A percentile compares a stretch with the other conserved stretches of the same genome.
phyloP scores from a whole-genome alignment of 352 stramenopile genomes.

The Phytophthora pinifolia region DNA sequence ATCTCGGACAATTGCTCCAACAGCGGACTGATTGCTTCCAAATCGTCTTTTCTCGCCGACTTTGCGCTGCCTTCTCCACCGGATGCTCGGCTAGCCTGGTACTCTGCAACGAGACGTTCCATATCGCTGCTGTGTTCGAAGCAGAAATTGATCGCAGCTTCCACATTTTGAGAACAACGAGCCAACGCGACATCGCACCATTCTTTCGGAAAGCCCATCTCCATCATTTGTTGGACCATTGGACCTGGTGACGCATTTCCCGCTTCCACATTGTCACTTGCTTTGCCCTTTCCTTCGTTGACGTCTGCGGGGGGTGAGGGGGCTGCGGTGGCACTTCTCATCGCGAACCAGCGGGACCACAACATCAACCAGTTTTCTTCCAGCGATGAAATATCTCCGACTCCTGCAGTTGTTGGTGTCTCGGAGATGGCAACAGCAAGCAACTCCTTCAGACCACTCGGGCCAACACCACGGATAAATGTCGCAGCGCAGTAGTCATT shows the following conservation, averaged over 20 bases:
- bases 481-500: conserved; percentile 61
- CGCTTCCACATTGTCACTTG: conserved; percentile 23
- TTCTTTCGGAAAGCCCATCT: conserved; percentile 92
- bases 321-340: conserved; percentile 50
- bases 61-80: conserved; percentile 21
- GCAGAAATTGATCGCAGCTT: conserved; percentile 92
- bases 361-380: conserved; percentile 82
- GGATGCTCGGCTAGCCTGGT: conserved; percentile 56
- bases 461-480: conserved; percentile 62
- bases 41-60: conserved; percentile 42
- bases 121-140: conserved; percentile 93
- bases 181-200: conserved; percentile 90
- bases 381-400: conserved; percentile 70
- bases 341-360: conserved; percentile 74
- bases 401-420: conserved; percentile 60
- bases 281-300: conserved; percentile 32
- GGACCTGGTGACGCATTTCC: conserved; percentile 44
- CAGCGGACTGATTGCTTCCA: conserved; percentile 69
- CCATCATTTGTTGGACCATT: conserved; percentile 92
- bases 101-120: conserved; percentile 82
- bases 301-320: conserved; percentile 26
- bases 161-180: conserved; percentile 87
- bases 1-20: conserved; percentile 91
- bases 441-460: conserved; percentile 61
- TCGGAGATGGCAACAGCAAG: conserved; percentile 72